Evolutionary conservation across 331 rosid genomes (phyloP), one percentile per base, ranked within the genome.

Genomic region (Pyrus hybrid): DNA sequence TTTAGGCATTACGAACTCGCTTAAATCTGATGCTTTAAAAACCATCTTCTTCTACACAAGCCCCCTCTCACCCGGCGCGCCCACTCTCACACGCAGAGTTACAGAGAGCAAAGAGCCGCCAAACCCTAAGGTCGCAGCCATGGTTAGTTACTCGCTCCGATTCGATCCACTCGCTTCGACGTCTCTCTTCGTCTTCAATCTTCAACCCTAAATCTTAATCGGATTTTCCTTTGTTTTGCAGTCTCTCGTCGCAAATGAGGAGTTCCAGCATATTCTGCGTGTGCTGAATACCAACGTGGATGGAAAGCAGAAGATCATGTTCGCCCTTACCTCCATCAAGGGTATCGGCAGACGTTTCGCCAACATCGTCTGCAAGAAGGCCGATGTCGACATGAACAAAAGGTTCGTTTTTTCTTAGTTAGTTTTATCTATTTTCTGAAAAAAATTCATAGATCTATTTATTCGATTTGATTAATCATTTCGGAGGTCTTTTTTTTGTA

Each of bases 181-280:
- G 29, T 3, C 18, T 61, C 43, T 20, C 33, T 49, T 68, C 12
- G 17, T 25, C 29, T 47, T 30, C 20, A 4, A 30, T 16, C 11
- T 5, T 13, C 11, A 72, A 13, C 26, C 9, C 1, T 13, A 63
- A 23, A 16, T 80, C 35, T 45, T 4, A 8, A 54, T 51, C 20
- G 10, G 17, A n/a, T 63, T 61, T 47, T 37, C 28, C 32, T 61
- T 49, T 43, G 47, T 30, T 53, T 67, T 67, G 82, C 78, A 89
- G 93, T 85, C 93, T 80, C 81, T 89, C 56, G 91, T 89, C 21
- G 88, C 91, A 43, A 86, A 89, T 79, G 93, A 86, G 72, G 91
- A 89, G 4, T 89, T 89, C 67, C 93, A 89, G 85, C 93, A 89
- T 84, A 89, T 89, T 81, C 86, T 89, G 71, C 93, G 93, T 89